Evolutionary conservation across 768 basidiomycete species (phyloP), one percentile per base, ranked within the genome.

Genomic region (Boletus rubescentipes): DNA sequence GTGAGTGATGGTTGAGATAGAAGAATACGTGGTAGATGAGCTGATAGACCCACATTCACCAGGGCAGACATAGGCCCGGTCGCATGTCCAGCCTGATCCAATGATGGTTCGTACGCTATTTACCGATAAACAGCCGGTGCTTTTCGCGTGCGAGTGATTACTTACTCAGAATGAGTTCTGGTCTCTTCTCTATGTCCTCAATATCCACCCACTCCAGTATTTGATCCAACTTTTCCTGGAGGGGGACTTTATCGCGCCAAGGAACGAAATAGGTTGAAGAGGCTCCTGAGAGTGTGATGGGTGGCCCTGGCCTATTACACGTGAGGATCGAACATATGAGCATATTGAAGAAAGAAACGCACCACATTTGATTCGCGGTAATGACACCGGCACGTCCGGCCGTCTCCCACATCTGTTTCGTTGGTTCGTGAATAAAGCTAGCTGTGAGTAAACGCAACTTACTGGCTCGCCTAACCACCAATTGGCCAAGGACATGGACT

Each of bases 391-490:
- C 84, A 54, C 83, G 86, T 53, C 76, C 79, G 2, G 87, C 90
- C 0, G 93, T 94, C 65, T 92, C 90, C 93, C 94, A 97, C 77
- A 96, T 87, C 91, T 93, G 53, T 42, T 46, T 40, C 21, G 18
- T 26, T 18, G 5, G 20, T 38, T 49, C n/a, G 35, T 46, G 26
- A 58, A 39, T 23, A 41, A 43, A 9, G 12, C 2, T 26, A 30
- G 38, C 6, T 21, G 23, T 15, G 14, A 21, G 14, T 44, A 31
- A 15, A 70, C 62, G 20, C n/a, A n/a, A 53, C 82, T 60, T 57
- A 94, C 93, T 18, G 93, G 93, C 67, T 95, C 92, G 41, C 94
- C 94, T 14, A 79, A 69, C 93, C 94, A 96, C 91, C 93, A 97
- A 0, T 74, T 63, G 0, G 88, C 64, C 53, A 83, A 78, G 83